Evolutionary conservation across 257 asterid genomes (phyloP), one percentile per base, ranked within the genome.

Genomic region (Avicennia marina): DNA sequence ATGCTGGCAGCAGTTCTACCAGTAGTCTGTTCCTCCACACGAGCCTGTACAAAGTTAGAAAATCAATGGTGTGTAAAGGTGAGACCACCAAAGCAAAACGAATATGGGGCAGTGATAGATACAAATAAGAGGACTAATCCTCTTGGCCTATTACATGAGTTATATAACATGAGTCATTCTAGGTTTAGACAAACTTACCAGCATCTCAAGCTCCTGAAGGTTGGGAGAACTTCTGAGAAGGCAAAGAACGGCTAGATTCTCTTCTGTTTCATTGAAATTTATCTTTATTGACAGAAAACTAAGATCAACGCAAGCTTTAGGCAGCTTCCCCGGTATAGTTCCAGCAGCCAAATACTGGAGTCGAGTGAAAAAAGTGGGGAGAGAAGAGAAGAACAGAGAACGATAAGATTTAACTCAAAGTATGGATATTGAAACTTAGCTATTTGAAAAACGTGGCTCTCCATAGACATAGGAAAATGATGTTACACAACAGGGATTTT

Each of bases 171-270:
- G 19, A 71, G 96, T 76, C 48, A 90, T 96, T 83, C 83, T 47
- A 27, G 31, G 13, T 36, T 5, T 11, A 36, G 10, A 2, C 41
- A 11, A 36, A 36, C 41, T 36, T 36, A 36, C 41, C 41, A 36
- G 64, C 78, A 91, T 58, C 75, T 91, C 98, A 47, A 91, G 95
- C 77, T 91, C 98, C 56, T 81, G 90, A 64, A 91, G 86, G 78
- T 91, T 83, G 52, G 95, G 98, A 53, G 85, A 81, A 68, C 98
- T 91, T 74, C 94, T 72, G 24, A 91, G 85, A 63, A 90, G 85
- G 66, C 96, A 90, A 58, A 87, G 85, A 60, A 95, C 94, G 44
- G 91, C 91, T 60, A 73, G 33, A 72, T 70, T 77, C 81, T 90
- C 98, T 53, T 83, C 94, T 43, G 15, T 36, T 47, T 82, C 82